Conservation (phyloP, 768 basidiomycete species). For the Russula compacta region DNA sequence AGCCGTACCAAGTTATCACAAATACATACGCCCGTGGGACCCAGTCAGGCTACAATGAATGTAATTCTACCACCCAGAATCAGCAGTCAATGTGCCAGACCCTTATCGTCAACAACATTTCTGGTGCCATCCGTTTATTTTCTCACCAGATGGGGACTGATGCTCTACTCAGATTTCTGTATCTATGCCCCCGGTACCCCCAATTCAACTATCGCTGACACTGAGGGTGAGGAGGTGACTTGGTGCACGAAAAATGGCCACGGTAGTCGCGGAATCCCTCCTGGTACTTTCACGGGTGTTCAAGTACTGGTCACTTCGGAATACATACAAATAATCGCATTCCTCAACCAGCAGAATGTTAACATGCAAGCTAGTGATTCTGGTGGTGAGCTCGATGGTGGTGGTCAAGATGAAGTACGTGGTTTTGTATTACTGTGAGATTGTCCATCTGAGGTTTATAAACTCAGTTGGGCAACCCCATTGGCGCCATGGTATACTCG, state of each 20-base stretch:
- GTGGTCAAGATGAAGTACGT: conserved; percentile 55
- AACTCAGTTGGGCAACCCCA: conserved; percentile 65
- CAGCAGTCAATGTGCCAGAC: conserved; percentile 64
- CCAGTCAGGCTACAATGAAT: conserved; percentile 58
- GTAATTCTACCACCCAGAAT: conserved; percentile 57
- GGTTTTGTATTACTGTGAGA: not conserved
- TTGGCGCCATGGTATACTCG: conserved; percentile 64
- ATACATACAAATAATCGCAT: conserved; percentile 55
- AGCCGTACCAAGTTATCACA: conserved; percentile 47
- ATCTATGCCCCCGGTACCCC: conserved; percentile 50
- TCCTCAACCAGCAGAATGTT: conserved; percentile 51
- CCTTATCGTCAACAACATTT: conserved; percentile 48
- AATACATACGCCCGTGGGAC: conserved; percentile 39
- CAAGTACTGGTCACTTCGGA: conserved; percentile 53
- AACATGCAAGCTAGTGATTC: conserved; percentile 44
- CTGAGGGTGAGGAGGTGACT: conserved; percentile 63
- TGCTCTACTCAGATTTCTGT: conserved; percentile 47
- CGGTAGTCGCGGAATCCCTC: conserved; percentile 69
- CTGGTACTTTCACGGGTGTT: conserved; percentile 50
- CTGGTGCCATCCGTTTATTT: conserved; percentile 26
- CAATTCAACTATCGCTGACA: conserved; percentile 48
- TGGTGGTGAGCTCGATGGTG: conserved; percentile 74
- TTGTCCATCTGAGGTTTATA: not conserved
- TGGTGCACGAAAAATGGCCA: conserved; percentile 67
- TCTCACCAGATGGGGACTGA: not conserved